Base-by-base conservation (phyloP, 192 early-diverging fungal species). In the Coemansia sp. region DNA sequence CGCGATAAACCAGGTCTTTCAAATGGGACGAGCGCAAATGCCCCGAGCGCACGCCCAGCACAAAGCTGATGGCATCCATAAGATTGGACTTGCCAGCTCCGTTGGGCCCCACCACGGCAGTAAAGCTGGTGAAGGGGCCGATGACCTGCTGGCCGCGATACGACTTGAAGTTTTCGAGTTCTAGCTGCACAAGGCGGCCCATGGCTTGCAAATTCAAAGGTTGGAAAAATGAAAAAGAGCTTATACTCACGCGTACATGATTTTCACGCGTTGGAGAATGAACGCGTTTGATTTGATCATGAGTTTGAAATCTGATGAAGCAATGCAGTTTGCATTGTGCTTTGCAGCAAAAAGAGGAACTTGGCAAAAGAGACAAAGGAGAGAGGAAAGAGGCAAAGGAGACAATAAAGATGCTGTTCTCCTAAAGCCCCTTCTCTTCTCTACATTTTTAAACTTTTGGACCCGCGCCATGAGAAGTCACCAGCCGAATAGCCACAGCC, bases 21-120 rank as follows among this genome's bases (percentile, higher is more conserved):
- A 99, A 81, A 20, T 93, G 86, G 12, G 87, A 66, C 1, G 94
- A 97, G 7, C 97, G 88, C 55, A 99, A 75, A 37, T 97, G 92
- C n/a, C 83, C 49, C 5, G 93, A 93, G 43, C 93, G 88, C 49
- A 99, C 87, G 26, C 97, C 97, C 17, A 99, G 82, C 1, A 99
- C 97, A 83, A 99, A 99, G 26, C 88, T 91, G 63, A 99, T 94
- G 36, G 97, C 97, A 67, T 99, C 97, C 95, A 99, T 99, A 16
- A 98, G 80, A 64, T 99, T 99, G 15, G 94, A 97, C 73, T 99
- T 99, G 12, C 93, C 95, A 53, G 92, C 85, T 52, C 97, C 97
- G 75, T 99, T 99, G 12, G 94, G 93, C 6, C 97, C 97, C 53
- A 97, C 94, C 18, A 99, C 88, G 43, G 87, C 88, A 6, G 95